phyloP scores from a whole-genome alignment of 805 yeast species.

The Cyberlindnera mrakii region DNA sequence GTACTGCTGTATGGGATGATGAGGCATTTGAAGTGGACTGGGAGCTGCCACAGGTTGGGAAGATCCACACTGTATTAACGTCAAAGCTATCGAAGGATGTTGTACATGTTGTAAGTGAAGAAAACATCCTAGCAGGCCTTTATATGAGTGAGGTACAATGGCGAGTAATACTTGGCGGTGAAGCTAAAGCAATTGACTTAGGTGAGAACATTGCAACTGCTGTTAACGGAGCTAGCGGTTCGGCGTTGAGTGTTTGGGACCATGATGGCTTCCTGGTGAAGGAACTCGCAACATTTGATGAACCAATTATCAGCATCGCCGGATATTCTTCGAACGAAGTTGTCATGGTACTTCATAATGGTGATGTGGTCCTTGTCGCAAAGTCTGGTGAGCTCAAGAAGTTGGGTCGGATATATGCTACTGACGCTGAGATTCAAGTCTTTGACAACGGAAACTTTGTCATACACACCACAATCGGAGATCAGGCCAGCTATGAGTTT shows the following conservation, averaged over 20 bases:
- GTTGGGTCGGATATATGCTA: constrained; percentile 5
- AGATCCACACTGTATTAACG: constrained; percentile 20
- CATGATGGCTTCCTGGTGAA: constrained; percentile 10
- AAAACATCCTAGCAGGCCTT: constrained; percentile 29
- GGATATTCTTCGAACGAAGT: background rate
- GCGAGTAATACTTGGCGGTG: constrained; percentile 24
- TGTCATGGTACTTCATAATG: constrained; percentile 10
- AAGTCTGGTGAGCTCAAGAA: constrained; percentile 2
- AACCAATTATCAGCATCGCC: constrained; percentile 4
- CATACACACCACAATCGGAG: constrained; percentile 2
- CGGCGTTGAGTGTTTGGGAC: constrained; percentile 20
- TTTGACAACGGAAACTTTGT: constrained; percentile 17
- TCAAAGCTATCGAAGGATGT: constrained; percentile 10
- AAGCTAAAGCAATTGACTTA: background rate
- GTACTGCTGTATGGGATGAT: constrained; percentile 34
- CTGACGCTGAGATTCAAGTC: constrained; percentile 4
- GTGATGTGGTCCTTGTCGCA: constrained; percentile 5
- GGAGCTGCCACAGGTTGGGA: constrained; percentile 43
- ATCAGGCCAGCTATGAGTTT: constrained; percentile 8
- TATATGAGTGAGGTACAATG: constrained; percentile 30
- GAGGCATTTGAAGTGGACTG: constrained; percentile 53
- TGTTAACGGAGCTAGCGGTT: constrained; percentile 16
- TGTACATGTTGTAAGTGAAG: constrained; percentile 24
- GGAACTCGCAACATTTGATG: constrained; percentile 9
- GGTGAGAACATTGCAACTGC: constrained; percentile 7